Conservation (phyloP, 1,284 basidiomycete genomes). For the Austropuccinia psidii region DNA sequence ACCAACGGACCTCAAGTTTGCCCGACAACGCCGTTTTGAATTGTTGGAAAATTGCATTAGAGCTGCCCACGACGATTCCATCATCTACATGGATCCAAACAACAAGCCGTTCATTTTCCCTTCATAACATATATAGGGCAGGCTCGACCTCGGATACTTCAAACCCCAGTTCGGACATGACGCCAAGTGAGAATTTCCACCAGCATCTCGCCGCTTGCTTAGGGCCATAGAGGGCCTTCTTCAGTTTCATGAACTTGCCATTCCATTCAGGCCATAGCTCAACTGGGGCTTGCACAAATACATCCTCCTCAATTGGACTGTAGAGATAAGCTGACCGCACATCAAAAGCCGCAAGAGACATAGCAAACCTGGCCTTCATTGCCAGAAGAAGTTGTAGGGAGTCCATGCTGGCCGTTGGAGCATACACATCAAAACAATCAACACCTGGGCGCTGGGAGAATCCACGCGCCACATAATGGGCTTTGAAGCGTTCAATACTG, state of each 20-base stretch:
- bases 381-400: conserved; percentile 19
- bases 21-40: no score
- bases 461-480: conserved; percentile 35
- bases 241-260: neutral
- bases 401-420: conserved; percentile 13
- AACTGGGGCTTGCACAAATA: neutral
- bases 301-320: neutral
- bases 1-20: no score
- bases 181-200: no score
- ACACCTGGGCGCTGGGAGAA: conserved; percentile 30
- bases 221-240: neutral
- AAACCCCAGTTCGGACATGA: no score
- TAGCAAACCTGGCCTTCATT: neutral
- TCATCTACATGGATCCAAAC: neutral
- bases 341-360: neutral
- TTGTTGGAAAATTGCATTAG: no score
- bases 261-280: neutral
- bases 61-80: no score
- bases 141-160: neutral
- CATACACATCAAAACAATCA: conserved; percentile 36
- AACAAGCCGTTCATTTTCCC: neutral
- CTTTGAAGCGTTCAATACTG: no score
- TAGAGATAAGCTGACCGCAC: neutral
- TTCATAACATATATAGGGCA: neutral
- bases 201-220: neutral